Conservation (phyloP, 2,329 filamentous ascomycete genomes). For the Thelonectria discophora region DNA sequence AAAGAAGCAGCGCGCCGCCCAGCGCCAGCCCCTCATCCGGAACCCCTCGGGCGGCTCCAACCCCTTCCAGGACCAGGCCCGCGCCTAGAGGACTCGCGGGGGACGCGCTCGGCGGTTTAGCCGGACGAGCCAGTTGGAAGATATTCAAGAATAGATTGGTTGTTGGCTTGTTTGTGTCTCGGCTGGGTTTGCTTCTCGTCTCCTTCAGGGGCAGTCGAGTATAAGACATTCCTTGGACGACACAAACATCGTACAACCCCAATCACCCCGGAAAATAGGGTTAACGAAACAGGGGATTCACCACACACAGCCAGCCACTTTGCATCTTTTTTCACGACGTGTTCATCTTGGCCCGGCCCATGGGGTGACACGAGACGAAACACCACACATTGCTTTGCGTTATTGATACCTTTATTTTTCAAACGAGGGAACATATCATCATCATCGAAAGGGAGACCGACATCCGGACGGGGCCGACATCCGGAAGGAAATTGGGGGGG, state of each 20-base stretch:
- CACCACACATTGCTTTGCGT: background rate
- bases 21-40: slow-evolving; percentile 50
- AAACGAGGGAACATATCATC: background rate
- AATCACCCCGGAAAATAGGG: background rate
- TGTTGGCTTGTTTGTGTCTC: background rate
- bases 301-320: background rate
- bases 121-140: background rate
- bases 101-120: background rate
- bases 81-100: slow-evolving; percentile 40
- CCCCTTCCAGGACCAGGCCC: slow-evolving; percentile 51
- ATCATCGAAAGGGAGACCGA: too few relatives aligned
- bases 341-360: background rate
- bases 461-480: too few relatives aligned
- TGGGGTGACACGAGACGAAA: background rate
- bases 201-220: background rate
- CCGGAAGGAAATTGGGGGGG: background rate
- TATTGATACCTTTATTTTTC: slow-evolving; percentile 2
- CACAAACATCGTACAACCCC: background rate
- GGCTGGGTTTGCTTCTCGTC: background rate
- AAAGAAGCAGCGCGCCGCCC: slow-evolving; percentile 52
- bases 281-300: background rate
- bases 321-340: background rate
- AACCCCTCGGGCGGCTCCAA: slow-evolving; percentile 43
- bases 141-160: background rate
- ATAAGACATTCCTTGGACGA: too few relatives aligned